Conservation (phyloP, 371 early-diverging fungal genomes). For the Nematocida sp. region DNA sequence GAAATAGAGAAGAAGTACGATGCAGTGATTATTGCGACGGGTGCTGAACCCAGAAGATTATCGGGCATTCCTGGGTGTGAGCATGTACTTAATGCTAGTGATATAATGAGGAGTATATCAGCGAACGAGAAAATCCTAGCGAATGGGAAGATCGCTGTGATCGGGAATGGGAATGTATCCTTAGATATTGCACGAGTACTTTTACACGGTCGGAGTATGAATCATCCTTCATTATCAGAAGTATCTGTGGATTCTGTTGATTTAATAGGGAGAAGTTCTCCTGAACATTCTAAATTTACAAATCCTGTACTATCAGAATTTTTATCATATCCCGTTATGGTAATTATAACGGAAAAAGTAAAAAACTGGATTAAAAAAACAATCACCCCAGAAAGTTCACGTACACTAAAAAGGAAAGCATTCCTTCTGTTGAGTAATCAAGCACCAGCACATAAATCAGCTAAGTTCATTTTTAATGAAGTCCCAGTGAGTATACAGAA, state of each 20-base stretch:
- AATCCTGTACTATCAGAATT: constrained; percentile 40
- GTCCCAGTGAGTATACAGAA: neutral
- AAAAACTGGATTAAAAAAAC: neutral
- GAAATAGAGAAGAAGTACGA: constrained; percentile 75
- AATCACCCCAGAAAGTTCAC: neutral
- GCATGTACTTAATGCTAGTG: constrained; percentile 10
- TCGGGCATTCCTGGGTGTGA: constrained; percentile 73
- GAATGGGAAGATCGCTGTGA: constrained; percentile 69
- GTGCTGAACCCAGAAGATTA: constrained; percentile 76
- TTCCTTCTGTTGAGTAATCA: neutral
- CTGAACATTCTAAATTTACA: constrained; percentile 23
- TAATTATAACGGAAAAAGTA: neutral
- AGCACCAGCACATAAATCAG: neutral
- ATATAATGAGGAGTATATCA: neutral
- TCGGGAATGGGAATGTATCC: constrained; percentile 92
- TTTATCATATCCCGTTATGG: neutral
- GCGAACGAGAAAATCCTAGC: neutral
- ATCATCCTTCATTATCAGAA: neutral
- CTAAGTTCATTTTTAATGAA: constrained; percentile 37
- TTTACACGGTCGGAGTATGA: constrained; percentile 72
- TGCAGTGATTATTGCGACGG: constrained; percentile 79
- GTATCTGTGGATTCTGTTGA: neutral
- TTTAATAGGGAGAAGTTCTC: constrained; percentile 47
- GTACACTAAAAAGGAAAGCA: neutral
- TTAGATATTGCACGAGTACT: constrained; percentile 84